Evolutionary conservation across 148 eudicot genomes (phyloP), one percentile per base, ranked within the genome.

Genomic region (Hydrangea macrophylla): DNA sequence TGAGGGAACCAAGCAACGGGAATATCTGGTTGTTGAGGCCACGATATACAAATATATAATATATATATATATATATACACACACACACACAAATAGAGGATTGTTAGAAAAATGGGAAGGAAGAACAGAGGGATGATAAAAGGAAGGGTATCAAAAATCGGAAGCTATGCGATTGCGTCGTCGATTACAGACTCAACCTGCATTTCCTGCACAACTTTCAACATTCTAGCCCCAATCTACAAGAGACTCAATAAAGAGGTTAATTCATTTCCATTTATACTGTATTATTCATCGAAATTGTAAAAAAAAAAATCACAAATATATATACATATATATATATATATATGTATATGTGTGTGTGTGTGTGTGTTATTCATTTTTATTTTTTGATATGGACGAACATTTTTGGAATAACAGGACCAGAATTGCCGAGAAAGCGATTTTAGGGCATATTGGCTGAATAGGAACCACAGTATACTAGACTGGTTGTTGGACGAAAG

Each of bases 211-310:
- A 95, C 99, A 55, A 95, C 99, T 24, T 95, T 95, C 78, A 95
- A 95, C 73, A 95, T 95, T 61, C 89, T 95, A 35, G 99, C 99
- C 28, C 99, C 99, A 9, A 91, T 95, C 60, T 95, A 95, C 83
- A 95, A 95, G 65, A 76, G 97, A 55, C 82, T 95, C 37, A 75
- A 72, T 62, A 66, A 79, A 27, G 78, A 91, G 97, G 99, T 89
- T 2, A 1, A 23, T 40, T 12, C 18, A 8, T n/a, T 48, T 20
- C 5, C 53, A 48, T 48, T 22, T 48, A 5, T 48, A 11, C 15
- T 48, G n/a, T n/a, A n/a, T n/a, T n/a, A n/a, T n/a, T n/a, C n/a
- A n/a, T n/a, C n/a, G n/a, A n/a, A n/a, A n/a, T n/a, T n/a, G n/a
- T n/a, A n/a, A n/a, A n/a, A n/a, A n/a, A n/a, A n/a, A n/a, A n/a